Conservation (phyloP, 1,284 basidiomycete species). For the Moesziomyces sp. region DNA sequence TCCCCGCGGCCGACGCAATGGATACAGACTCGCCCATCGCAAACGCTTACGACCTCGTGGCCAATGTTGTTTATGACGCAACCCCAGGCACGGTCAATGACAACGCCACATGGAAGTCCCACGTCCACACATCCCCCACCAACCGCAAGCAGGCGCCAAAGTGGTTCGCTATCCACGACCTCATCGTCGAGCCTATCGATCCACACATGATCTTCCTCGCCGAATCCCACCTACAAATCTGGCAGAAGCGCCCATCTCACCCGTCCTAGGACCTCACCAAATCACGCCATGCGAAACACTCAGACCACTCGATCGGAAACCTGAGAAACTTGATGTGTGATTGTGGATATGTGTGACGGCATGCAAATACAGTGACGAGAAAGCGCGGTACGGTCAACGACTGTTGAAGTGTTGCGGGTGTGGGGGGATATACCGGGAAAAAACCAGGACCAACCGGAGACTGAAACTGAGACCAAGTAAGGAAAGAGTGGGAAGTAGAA, state of each 20-base stretch:
- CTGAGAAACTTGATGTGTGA: neutral
- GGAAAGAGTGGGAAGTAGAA: neutral
- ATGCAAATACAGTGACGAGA: constrained; percentile 19
- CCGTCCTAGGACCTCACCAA: neutral
- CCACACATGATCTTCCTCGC: constrained; percentile 98
- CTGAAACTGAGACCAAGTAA: constrained; percentile 1
- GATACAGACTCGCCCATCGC: constrained; percentile 68
- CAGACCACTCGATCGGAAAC: too few relatives aligned
- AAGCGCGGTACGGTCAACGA: constrained; percentile 2
- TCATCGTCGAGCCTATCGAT: constrained; percentile 92
- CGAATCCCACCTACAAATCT: constrained; percentile 82
- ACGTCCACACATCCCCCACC: constrained; percentile 74
- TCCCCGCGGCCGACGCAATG: constrained; percentile 66
- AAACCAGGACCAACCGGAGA: neutral
- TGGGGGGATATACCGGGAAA: constrained; percentile 18
- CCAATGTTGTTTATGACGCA: constrained; percentile 94
- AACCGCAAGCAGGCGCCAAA: constrained; percentile 72
- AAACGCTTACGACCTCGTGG: constrained; percentile 90
- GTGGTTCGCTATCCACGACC: constrained; percentile 97
- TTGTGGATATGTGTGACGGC: constrained; percentile 7
- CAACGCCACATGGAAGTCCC: constrained; percentile 88
- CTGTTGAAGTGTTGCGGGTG: constrained; percentile 26
- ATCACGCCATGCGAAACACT: neutral
- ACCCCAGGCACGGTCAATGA: constrained; percentile 91
- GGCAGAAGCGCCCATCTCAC: constrained; percentile 14